These are phyloP conservation scores for Rubia occidens DNA, from an alignment of 305 asterid genomes.

Conservation along the genomic window DNA sequence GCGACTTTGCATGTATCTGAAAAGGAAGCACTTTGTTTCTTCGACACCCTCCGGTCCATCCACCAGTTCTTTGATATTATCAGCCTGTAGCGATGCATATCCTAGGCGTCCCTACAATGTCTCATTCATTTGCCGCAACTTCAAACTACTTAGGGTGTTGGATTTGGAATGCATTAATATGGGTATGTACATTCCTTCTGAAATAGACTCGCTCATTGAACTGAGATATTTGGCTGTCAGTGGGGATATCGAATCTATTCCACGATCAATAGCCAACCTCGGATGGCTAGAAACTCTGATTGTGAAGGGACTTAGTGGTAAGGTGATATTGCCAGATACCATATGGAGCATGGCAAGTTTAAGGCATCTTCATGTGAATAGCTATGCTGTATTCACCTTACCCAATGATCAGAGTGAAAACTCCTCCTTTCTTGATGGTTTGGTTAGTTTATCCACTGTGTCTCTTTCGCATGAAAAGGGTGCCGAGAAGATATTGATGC, in stretches of 20 bases:
- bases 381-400: conserved; percentile 3
- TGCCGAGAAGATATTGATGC: not conserved
- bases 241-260: conserved; percentile 7
- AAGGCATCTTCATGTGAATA: conserved; percentile 7
- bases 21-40: not conserved
- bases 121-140: conserved; percentile 1
- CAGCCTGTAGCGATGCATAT: conserved; percentile 2
- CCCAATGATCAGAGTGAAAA: not conserved
- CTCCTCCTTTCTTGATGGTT: not conserved
- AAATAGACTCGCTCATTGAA: not conserved
- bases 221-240: conserved; percentile 9
- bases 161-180: conserved; percentile 11
- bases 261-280: conserved; percentile 3
- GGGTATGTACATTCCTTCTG: not conserved
- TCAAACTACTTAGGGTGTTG: conserved; percentile 5
- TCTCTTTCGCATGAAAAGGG: not conserved
- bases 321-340: not conserved
- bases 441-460: not conserved
- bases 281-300: not conserved
- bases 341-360: conserved; percentile 7
- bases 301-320: conserved; percentile 6
- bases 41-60: conserved; percentile 4
- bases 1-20: conserved; percentile 2
- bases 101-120: conserved; percentile 9
- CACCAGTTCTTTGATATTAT: conserved; percentile 6